Base-by-base conservation (phyloP, 1,284 basidiomycete species). In the Acaromyces ingoldii region DNA sequence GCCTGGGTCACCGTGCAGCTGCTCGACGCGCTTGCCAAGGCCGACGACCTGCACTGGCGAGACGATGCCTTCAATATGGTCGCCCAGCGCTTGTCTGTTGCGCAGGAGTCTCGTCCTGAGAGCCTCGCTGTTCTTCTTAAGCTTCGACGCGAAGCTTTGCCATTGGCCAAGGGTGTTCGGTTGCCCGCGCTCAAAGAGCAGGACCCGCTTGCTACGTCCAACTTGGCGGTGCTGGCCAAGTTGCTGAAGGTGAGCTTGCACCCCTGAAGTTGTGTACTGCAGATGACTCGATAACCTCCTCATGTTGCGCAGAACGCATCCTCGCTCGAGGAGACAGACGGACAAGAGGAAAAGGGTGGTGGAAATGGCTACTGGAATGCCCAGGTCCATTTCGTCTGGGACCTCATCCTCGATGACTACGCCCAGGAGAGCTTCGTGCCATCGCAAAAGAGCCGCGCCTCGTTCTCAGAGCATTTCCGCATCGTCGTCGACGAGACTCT, bases 401-500 rank as follows among this genome's bases (percentile, higher is more conserved):
- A 86, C 63, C 77, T 85, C 51, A 83, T 97, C 53, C 78, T 96
- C 33, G 86, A 89, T 60, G 80, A 80, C 44, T 83, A 91, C 58
- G 49, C 31, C 4, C 5, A 45, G 39, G 0, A 46, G 36, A n/a
- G 44, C 24, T 70, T 28, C 44, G 77, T 26, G 46, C 22, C 44
- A 3, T 45, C 59, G 19, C 55, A 53, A 19, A 72, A 79, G 7
- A n/a, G n/a, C n/a, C 81, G 85, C n/a, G 60, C 67, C 7, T 83
- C 86, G 1, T 91, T 96, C 76, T 84, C 86, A 51, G 91, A 95
- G 60, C 90, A 96, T 76, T 97, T 88, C 80, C 81, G 85, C 41
- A 80, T 90, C 30, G 87, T 88, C 11, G 89, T 97, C 13, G 93
- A 97, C 76, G 92, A 96, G 75, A 86, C 88, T 1, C 79, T 96